Evolutionary conservation across 2,329 filamentous ascomycete species (phyloP).

Genomic region (Pseudonectria foliicola): DNA sequence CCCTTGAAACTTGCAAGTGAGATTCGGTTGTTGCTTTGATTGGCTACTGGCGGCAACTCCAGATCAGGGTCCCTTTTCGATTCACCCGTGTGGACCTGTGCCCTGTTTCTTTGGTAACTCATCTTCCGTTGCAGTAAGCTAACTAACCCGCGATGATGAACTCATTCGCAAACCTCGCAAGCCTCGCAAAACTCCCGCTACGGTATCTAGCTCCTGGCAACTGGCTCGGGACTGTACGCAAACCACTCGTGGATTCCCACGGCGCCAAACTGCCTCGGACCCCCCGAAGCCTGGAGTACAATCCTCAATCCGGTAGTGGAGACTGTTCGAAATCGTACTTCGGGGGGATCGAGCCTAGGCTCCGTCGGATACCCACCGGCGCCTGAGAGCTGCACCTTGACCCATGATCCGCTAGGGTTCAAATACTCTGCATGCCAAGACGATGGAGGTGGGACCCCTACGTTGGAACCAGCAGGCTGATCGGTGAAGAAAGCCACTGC

Average conservation of each 20-base stretch:
- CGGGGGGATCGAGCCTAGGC: conserved; percentile 19
- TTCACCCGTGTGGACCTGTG: too few relatives aligned
- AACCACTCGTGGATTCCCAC: conserved; percentile 6
- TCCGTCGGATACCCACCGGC: conserved; percentile 17
- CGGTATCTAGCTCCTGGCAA: background rate
- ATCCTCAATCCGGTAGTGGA: conserved; percentile 14
- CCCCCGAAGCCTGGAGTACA: conserved; percentile 2
- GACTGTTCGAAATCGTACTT: conserved; percentile 21
- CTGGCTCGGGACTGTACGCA: conserved; percentile 3
- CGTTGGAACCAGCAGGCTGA: conserved; percentile 20
- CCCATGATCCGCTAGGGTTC: conserved; percentile 12
- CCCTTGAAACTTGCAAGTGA: too few relatives aligned
- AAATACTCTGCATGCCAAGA: conserved; percentile 23
- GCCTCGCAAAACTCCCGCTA: too few relatives aligned
- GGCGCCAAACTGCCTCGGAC: conserved; percentile 4
- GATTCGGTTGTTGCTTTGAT: too few relatives aligned
- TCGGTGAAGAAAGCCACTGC: conserved; percentile 26
- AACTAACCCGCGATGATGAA: too few relatives aligned
- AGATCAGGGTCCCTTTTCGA: too few relatives aligned
- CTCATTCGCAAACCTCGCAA: too few relatives aligned
- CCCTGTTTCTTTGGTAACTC: too few relatives aligned
- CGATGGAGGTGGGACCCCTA: conserved; percentile 24
- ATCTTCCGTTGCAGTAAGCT: too few relatives aligned
- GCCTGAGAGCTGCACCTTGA: conserved; percentile 11
- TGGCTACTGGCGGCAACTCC: too few relatives aligned